Evolutionary conservation across 2,329 filamentous ascomycete species (phyloP).

Genomic region (Bipolaris zeicola): DNA sequence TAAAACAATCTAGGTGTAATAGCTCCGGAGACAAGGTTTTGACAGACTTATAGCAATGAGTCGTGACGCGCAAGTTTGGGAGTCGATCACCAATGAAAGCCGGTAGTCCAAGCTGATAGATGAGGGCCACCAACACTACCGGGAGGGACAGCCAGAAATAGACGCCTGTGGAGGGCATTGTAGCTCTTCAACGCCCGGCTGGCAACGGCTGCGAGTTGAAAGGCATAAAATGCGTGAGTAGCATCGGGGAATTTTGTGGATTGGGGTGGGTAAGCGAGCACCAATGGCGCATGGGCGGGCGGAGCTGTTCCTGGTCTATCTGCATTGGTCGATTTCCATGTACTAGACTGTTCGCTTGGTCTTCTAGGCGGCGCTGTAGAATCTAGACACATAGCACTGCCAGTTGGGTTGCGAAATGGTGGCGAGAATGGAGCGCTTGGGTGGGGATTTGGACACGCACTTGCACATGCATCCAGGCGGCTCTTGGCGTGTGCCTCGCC

Average conservation of each 20-base stretch:
- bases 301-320: not conserved
- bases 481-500: not conserved
- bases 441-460: not conserved
- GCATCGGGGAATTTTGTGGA: not conserved
- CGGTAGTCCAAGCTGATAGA: slow-evolving; percentile 37
- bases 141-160: slow-evolving; percentile 34
- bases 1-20: slow-evolving; percentile 60
- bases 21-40: slow-evolving; percentile 50
- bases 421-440: not conserved
- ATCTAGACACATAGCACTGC: not conserved
- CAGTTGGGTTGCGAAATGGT: not conserved
- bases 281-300: not conserved
- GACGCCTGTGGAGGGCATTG: slow-evolving; percentile 29
- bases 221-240: not conserved
- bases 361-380: not conserved
- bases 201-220: not conserved
- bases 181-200: slow-evolving; percentile 2
- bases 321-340: not conserved
- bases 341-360: not conserved
- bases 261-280: slow-evolving; percentile 7
- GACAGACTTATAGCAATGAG: slow-evolving; percentile 54
- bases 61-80: slow-evolving; percentile 33
- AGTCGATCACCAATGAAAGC: slow-evolving; percentile 25
- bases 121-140: slow-evolving; percentile 31
- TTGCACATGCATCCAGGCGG: not conserved